A percentile compares a stretch with the other conserved stretches of the same genome.
These are phyloP conservation scores for Naganishia albida DNA, from an alignment of 1,284 basidiomycete genomes.

Conservation along the genomic window DNA sequence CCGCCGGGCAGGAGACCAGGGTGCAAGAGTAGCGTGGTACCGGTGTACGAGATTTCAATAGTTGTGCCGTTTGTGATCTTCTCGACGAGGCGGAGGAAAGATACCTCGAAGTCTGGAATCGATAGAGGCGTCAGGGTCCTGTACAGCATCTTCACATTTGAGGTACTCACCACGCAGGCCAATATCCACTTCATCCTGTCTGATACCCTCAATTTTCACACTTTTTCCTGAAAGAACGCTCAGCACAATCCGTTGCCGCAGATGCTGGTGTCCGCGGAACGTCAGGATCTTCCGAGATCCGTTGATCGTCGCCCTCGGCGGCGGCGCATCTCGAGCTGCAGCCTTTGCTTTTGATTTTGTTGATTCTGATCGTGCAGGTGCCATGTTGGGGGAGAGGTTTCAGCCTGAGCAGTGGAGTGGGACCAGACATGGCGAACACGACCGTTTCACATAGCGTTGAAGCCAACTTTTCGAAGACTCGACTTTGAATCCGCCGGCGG, in stretches of 20 bases:
- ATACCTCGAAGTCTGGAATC: constrained; percentile 82
- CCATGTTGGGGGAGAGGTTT: not conserved
- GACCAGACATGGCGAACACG: not conserved
- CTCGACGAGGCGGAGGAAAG: constrained; percentile 82
- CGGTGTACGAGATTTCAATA: constrained; percentile 95
- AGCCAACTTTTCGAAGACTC: constrained; percentile 8
- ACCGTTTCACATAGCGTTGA: not conserved
- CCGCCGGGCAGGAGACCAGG: constrained; percentile 92
- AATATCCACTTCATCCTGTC: constrained; percentile 88
- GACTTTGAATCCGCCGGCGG: constrained; percentile 7
- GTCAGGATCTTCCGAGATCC: constrained; percentile 47
- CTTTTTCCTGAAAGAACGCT: constrained; percentile 84
- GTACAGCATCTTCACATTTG: no score
- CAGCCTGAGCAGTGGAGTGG: not conserved
- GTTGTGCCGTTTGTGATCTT: constrained; percentile 92
- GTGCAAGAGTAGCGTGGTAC: constrained; percentile 85
- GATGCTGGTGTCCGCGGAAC: constrained; percentile 75
- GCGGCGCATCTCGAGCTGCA: constrained; percentile 16
- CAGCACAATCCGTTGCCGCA: constrained; percentile 82
- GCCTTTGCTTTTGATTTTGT: constrained; percentile 14
- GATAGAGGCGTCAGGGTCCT: no score
- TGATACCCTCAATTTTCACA: constrained; percentile 84
- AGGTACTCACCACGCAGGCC: constrained; percentile 79
- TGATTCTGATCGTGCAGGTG: constrained; percentile 8
- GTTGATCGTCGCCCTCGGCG: constrained; percentile 28